Conservation (phyloP, 129 eudicot genomes). For the Chrysanthemum makinoi region DNA sequence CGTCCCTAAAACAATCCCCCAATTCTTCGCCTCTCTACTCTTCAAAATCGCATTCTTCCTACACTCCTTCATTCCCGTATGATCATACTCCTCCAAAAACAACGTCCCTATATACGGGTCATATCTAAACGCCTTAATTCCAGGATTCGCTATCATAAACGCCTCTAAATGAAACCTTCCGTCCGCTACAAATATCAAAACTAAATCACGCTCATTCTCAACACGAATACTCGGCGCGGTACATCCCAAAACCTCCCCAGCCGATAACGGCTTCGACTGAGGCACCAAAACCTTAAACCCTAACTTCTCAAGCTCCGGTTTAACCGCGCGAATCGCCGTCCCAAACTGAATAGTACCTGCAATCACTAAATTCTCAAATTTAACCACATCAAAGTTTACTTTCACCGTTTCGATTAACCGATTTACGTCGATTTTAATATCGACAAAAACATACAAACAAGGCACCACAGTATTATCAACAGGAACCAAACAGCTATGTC, state of each 20-base stretch:
- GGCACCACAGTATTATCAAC: conserved; percentile 78
- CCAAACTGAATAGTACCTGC: conserved; percentile 92
- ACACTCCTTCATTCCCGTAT: conserved; percentile 78
- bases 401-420: conserved; percentile 35
- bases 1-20: conserved; percentile 94
- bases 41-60: conserved; percentile 67
- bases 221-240: conserved; percentile 59
- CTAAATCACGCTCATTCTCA: conserved; percentile 28
- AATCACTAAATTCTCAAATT: conserved; percentile 28
- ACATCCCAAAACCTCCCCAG: conserved; percentile 94
- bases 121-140: conserved; percentile 67
- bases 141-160: conserved; percentile 90
- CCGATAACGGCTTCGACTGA: conserved; percentile 84
- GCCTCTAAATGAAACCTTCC: conserved; percentile 98
- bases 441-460: conserved; percentile 78
- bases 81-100: conserved; percentile 93
- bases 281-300: conserved; percentile 90
- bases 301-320: conserved; percentile 57
- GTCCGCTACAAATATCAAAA: conserved; percentile 82
- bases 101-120: conserved; percentile 82
- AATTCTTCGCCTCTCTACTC: conserved; percentile 50
- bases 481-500: conserved; percentile 88
- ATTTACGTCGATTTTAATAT: conserved; percentile 57
- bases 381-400: conserved; percentile 20
- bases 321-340: conserved; percentile 67